Evolutionary conservation across 106 monocot genomes (phyloP), one percentile per base, ranked within the genome.

Genomic region (Hemerocallis citrina): DNA sequence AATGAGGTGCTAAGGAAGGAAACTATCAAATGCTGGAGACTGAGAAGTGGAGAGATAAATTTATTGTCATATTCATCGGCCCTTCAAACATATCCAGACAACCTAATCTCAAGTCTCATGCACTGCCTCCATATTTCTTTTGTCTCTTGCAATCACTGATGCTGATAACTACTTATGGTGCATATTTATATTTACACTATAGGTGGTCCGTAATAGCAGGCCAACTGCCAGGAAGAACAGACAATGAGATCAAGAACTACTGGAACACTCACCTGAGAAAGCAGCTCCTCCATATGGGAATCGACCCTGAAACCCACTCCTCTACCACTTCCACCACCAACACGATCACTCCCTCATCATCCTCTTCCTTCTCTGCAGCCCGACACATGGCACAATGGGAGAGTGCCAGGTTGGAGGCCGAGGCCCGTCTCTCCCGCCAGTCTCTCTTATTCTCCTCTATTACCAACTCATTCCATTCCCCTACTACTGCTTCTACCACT

Each of bases 311-410:
- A 22, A 63, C 78, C 27, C 22, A 29, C 6, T 7, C 64, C 13
- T 30, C 67, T 33, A 15, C 62, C 55, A 36, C 67, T 5, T 22
- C 75, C 32, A 7, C 71, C 2, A 30, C 61, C 27, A 34, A 71
- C 11, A 7, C 59, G n/a, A 25, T 47, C 0, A 4, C 64, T 1
- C 9, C 61, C 14, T 24, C 75, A 23, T 25, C 57, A 57, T 30
- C 58, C 27, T 20, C 54, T 37, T 44, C 72, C 25, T 28, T 62
- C 33, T 22, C 79, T 16, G 50, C 77, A 22, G 72, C 87, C 49
- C 67, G 78, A 9, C 78, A 78, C 68, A 78, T 78, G 78, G 73
- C 72, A 0, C 78, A 78, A 45, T 78, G 78, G 78, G 78, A 78
- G 50, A 78, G 68, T 57, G 78, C 78, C 28, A 31, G 78, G 14